Percentiles rank a stretch among this genome's conserved stretches.
phyloP scores from a whole-genome alignment of 208 protist genomes.

The Trypanosoma boissoni region DNA sequence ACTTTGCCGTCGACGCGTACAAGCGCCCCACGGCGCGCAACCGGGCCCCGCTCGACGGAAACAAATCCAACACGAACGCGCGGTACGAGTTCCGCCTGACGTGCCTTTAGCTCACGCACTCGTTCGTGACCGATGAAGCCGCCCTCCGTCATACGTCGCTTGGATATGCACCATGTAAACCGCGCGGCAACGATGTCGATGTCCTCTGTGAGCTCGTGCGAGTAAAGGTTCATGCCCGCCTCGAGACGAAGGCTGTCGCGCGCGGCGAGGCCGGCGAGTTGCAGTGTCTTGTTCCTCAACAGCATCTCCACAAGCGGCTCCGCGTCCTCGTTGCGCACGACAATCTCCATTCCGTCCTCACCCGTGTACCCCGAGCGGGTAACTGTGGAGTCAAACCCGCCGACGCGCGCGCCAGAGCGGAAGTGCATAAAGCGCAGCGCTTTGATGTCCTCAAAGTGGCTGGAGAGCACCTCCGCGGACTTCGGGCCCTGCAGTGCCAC shows the following conservation, averaged over 20 bases:
- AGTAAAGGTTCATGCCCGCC: constrained; percentile 98
- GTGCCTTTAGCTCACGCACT: constrained; percentile 60
- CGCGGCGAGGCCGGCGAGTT: constrained; percentile 91
- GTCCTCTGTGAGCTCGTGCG: constrained; percentile 94
- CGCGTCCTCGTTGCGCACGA: constrained; percentile 42
- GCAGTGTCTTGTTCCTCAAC: constrained; percentile 32
- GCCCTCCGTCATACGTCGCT: constrained; percentile 90
- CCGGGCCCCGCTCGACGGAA: constrained; percentile 69
- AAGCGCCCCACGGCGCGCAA: constrained; percentile 78
- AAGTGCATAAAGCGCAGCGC: constrained; percentile 88
- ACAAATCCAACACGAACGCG: constrained; percentile 90
- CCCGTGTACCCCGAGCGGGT: constrained; percentile 97
- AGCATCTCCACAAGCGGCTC: constrained; percentile 56
- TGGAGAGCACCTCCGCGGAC: constrained; percentile 52
- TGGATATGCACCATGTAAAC: constrained; percentile 95
- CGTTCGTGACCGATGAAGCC: constrained; percentile 92
- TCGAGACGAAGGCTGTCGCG: constrained; percentile 96
- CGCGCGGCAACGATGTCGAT: constrained; percentile 94
- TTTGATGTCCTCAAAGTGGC: constrained; percentile 32
- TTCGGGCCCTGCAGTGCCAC: constrained; percentile 94
- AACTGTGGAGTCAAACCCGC: constrained; percentile 50
- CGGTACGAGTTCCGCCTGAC: constrained; percentile 44
- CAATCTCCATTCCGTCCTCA: constrained; percentile 99
- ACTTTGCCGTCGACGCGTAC: constrained; percentile 67
- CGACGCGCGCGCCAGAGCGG: constrained; percentile 35